Evolutionary conservation across 371 early-diverging fungal genomes (phyloP), one percentile per base, ranked within the genome.

Genomic region (Catenaria anguillulae): DNA sequence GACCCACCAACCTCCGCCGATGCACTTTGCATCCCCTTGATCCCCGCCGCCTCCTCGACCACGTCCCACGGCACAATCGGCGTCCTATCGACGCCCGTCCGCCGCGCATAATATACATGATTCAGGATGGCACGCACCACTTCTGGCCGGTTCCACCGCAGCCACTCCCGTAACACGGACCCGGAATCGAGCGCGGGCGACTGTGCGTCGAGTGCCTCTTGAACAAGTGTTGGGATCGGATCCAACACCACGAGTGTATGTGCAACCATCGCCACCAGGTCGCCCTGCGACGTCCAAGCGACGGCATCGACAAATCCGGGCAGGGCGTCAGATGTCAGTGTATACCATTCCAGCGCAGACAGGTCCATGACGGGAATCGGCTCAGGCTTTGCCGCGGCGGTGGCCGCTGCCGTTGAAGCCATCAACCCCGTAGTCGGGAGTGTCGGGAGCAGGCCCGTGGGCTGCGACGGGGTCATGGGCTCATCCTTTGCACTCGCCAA

Each of bases 91-190:
- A 23, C 17, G 35, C 56, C 56, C 2, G 19, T 21, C 37, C 29
- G n/a, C 23, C n/a, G 24, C 24, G 26, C 37, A 19, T 58, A 58
- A 19, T 58, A 58, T 26, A 15, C 2, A 2, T 58, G 59, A 26
- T 58, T 58, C 17, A 58, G 19, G 15, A 37, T 24, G 29, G 26
- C 29, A 13, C 29, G 40, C 37, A 58, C 59, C 21, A 10, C 26
- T 10, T 43, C 43, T 6, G 43, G 40, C 43, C 29, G 26, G 59
- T 58, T 58, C 59, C 59, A 58, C 3, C 21, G 24, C 4, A 58
- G 43, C 59, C 59, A 58, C 59, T 58, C 59, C 17, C 59, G 59
- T 45, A 58, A 13, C 15, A 58, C 45, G 2, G 29, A 8, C 37
- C 42, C 15, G 1, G 36, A 15, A 19, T 31, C 26, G 15, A 29